Evolutionary conservation across 1,284 basidiomycete species (phyloP).

Genomic region (Leccinum cinnamomeum): DNA sequence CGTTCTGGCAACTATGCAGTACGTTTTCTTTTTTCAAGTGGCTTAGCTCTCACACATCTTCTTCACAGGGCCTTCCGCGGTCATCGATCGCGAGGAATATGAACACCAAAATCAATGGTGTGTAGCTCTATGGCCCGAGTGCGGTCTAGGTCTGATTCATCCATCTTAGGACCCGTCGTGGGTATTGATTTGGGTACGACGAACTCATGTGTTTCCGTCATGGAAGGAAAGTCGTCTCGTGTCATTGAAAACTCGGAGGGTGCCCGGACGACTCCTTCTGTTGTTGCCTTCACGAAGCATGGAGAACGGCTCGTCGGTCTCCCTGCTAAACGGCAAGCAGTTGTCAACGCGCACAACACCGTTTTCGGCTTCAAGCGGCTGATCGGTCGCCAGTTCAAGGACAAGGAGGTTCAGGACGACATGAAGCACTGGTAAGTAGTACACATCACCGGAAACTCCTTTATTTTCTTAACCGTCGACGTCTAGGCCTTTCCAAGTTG

Average conservation of each 20-base stretch:
- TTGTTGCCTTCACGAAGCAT: conserved; percentile 97
- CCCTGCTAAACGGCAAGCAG: conserved; percentile 96
- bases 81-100: conserved; percentile 75
- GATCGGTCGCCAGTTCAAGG: conserved; percentile 92
- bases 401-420: conserved; percentile 93
- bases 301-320: conserved; percentile 93
- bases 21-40: conserved; percentile 28
- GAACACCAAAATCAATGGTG: conserved; percentile 81
- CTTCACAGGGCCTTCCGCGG: conserved; percentile 59
- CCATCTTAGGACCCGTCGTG: conserved; percentile 65
- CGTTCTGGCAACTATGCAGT: conserved; percentile 69
- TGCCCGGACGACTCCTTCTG: conserved; percentile 96
- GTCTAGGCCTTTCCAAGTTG: conserved; percentile 79
- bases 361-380: conserved; percentile 97
- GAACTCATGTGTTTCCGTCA: conserved; percentile 92
- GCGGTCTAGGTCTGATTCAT: neutral
- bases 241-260: conserved; percentile 99
- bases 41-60: conserved; percentile 3
- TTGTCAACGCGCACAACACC: conserved; percentile 95
- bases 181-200: conserved; percentile 87
- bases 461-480: conserved; percentile 1
- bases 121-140: conserved; percentile 21
- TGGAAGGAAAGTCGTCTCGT: conserved; percentile 93
- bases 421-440: conserved; percentile 67
- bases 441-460: rapidly evolving